Evolutionary conservation across 768 basidiomycete species (phyloP).

Genomic region (Strobilomyces confusus): DNA sequence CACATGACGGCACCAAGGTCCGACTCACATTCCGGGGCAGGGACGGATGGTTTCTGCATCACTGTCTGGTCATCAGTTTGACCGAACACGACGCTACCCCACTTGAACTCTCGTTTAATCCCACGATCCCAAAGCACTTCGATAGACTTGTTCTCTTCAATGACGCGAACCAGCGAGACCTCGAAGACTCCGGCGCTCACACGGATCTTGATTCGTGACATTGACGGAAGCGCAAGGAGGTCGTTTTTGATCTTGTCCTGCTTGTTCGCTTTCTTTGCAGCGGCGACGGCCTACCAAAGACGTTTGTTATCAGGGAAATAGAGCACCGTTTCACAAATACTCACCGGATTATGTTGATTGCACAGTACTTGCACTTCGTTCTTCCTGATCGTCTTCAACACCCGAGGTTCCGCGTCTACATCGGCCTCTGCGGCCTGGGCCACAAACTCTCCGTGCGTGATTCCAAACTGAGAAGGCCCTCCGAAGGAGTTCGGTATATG

Average conservation of each 20-base stretch:
- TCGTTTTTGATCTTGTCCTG: constrained; percentile 70
- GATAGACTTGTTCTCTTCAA: constrained; percentile 65
- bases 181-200: constrained; percentile 84
- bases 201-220: constrained; percentile 80
- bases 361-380: constrained; percentile 74
- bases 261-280: constrained; percentile 70
- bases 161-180: constrained; percentile 69
- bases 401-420: constrained; percentile 17
- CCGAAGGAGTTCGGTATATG: constrained; percentile 3
- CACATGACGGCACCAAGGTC: background rate
- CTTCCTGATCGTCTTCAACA: constrained; percentile 72
- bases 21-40: constrained; percentile 46
- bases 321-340: constrained; percentile 26
- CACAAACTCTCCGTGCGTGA: background rate
- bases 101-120: constrained; percentile 73
- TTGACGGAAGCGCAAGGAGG: constrained; percentile 62
- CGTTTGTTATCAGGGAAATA: background rate
- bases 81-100: constrained; percentile 78
- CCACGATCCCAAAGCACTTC: constrained; percentile 81
- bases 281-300: constrained; percentile 57
- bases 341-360: constrained; percentile 85
- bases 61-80: constrained; percentile 60
- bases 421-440: constrained; percentile 1
- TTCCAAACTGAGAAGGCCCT: background rate
- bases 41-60: constrained; percentile 66